Conservation (phyloP, 768 basidiomycete genomes). For the Omphalotus guepiniiformis region DNA sequence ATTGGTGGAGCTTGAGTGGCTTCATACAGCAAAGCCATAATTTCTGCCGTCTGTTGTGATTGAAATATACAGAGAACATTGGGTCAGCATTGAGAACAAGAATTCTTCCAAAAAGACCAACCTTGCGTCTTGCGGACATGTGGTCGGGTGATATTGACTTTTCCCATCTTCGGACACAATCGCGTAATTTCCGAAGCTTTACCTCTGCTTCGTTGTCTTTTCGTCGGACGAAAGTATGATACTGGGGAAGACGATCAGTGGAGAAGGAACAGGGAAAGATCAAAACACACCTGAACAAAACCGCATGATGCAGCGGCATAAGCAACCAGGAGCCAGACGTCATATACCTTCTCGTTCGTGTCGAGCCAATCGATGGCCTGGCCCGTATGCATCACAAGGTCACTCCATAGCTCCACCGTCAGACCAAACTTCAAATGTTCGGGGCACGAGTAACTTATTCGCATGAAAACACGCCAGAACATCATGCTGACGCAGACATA, state of each 20-base stretch:
- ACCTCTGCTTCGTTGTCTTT: constrained; percentile 71
- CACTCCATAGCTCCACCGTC: constrained; percentile 76
- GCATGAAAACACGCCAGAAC: constrained; percentile 98
- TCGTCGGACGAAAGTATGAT: constrained; percentile 89
- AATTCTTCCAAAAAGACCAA: constrained; percentile 33
- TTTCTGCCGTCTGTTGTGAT: constrained; percentile 75
- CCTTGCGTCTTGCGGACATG: constrained; percentile 93
- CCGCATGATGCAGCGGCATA: constrained; percentile 89
- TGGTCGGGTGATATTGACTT: constrained; percentile 84
- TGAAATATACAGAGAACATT: not conserved
- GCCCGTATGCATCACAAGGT: constrained; percentile 66
- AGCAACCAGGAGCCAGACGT: constrained; percentile 82
- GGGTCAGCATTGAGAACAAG: constrained; percentile 11
- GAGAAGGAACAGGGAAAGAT: not conserved
- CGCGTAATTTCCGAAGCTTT: constrained; percentile 75
- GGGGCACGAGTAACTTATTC: constrained; percentile 91
- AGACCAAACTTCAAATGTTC: constrained; percentile 84
- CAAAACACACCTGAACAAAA: constrained; percentile 68
- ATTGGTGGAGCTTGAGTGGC: constrained; percentile 75
- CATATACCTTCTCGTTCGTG: constrained; percentile 73
- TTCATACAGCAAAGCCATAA: constrained; percentile 87
- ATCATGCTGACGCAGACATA: constrained; percentile 93
- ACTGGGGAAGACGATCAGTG: constrained; percentile 40
- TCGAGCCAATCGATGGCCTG: constrained; percentile 91
- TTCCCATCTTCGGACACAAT: constrained; percentile 88